Evolutionary conservation across 1,139 yeast species (phyloP).

Genomic region (Debaryomyces fabryi): DNA sequence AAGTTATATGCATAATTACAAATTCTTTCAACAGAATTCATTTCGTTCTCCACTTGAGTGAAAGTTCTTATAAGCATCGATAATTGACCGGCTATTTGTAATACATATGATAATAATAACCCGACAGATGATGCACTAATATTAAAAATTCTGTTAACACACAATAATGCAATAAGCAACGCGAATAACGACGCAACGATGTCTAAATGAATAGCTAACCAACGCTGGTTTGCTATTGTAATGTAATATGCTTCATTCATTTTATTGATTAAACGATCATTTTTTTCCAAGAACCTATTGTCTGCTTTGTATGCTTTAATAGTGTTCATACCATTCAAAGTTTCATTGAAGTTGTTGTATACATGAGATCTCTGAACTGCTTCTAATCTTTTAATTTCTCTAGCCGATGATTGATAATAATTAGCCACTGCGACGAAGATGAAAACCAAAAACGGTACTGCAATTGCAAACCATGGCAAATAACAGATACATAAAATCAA

Average conservation of each 20-base stretch:
- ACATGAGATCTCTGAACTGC: conserved; percentile 41
- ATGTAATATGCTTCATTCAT: conserved; percentile 76
- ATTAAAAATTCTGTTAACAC: conserved; percentile 64
- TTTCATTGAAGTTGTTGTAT: conserved; percentile 71
- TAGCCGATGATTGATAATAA: conserved; percentile 52
- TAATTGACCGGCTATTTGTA: conserved; percentile 52
- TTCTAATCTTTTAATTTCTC: conserved; percentile 47
- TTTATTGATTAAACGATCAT: conserved; percentile 53
- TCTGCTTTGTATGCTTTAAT: conserved; percentile 63
- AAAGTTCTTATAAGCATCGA: conserved; percentile 52
- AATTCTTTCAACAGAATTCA: conserved; percentile 86
- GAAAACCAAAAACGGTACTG: conserved; percentile 58
- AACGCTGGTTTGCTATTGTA: conserved; percentile 72
- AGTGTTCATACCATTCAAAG: conserved; percentile 69
- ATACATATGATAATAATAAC: conserved; percentile 62
- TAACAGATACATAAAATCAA: conserved; percentile 66
- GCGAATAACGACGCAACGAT: conserved; percentile 49
- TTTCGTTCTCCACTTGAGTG: conserved; percentile 76
- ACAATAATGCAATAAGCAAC: conserved; percentile 56
- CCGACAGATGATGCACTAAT: conserved; percentile 72
- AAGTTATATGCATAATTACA: conserved; percentile 61
- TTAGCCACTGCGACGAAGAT: conserved; percentile 53
- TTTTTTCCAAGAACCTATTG: conserved; percentile 52
- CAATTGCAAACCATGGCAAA: conserved; percentile 74
- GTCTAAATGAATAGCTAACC: conserved; percentile 72